Conservation (phyloP, 192 early-diverging fungal genomes). For the Borealophlyctis nickersoniae region DNA sequence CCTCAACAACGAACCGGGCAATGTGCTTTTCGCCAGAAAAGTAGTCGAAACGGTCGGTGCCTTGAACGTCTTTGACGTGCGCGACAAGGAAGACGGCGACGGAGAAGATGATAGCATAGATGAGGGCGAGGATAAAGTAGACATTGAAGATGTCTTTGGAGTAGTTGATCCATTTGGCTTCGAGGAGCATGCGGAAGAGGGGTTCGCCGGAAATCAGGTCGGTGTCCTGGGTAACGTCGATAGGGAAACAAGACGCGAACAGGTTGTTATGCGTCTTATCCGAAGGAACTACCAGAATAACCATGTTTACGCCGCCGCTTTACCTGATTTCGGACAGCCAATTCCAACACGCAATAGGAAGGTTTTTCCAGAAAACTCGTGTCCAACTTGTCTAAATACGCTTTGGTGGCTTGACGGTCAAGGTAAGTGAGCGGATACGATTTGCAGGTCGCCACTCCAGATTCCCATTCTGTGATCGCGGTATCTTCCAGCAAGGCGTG, state of each 20-base stretch:
- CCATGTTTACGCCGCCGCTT: neutral
- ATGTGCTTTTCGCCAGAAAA: neutral
- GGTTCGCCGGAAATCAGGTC: neutral
- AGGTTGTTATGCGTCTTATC: no score
- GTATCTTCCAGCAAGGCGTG: neutral
- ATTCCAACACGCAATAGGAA: neutral
- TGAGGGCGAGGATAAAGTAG: neutral
- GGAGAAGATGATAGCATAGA: neutral
- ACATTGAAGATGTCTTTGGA: neutral
- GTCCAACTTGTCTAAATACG: neutral
- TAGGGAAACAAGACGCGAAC: no score
- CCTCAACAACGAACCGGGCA: neutral
- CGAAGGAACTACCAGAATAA: neutral
- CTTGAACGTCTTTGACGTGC: neutral
- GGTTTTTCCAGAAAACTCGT: neutral
- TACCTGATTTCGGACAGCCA: neutral
- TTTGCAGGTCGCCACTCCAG: neutral
- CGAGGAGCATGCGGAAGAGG: neutral
- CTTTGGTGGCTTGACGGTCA: neutral
- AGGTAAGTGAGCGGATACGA: neutral
- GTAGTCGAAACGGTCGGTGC: neutral
- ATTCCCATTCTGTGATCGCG: neutral
- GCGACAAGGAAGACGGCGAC: neutral
- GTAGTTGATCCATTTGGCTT: neutral
- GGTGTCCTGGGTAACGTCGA: neutral